Percentiles rank a stretch among this genome's conserved stretches.
Evolutionary conservation across 306 rosid species (phyloP).

Genomic region (Vigna hirtella): DNA sequence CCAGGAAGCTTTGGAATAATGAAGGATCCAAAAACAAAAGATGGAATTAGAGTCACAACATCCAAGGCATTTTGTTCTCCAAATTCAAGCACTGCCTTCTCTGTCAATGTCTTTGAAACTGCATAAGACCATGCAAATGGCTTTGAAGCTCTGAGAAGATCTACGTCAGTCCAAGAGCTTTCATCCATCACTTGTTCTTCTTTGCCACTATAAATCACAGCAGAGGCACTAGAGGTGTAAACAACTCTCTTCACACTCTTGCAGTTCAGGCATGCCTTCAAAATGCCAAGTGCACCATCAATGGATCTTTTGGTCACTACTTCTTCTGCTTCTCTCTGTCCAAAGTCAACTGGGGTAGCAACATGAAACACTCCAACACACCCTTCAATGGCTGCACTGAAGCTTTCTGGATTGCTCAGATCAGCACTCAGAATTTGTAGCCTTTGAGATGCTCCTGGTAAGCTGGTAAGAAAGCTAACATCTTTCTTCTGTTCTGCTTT

Average conservation of each 20-base stretch:
- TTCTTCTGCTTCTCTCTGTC: constrained; percentile 53
- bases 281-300: constrained; percentile 63
- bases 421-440: constrained; percentile 61
- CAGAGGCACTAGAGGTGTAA: constrained; percentile 58
- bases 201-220: not conserved
- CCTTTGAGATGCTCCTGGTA: constrained; percentile 60
- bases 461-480: constrained; percentile 54
- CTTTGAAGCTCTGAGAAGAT: constrained; percentile 25
- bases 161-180: constrained; percentile 1
- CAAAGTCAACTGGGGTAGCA: constrained; percentile 49
- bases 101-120: constrained; percentile 32
- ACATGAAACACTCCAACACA: constrained; percentile 67
- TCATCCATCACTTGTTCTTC: constrained; percentile 10
- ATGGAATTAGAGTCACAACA: constrained; percentile 31
- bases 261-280: constrained; percentile 54
- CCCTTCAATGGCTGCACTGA: constrained; percentile 57
- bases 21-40: constrained; percentile 38
- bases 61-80: constrained; percentile 37
- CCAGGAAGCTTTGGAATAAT: constrained; percentile 30
- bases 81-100: constrained; percentile 40
- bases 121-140: not conserved
- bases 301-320: constrained; percentile 52
- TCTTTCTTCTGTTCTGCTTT: constrained; percentile 49
- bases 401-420: constrained; percentile 60
- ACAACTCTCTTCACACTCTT: constrained; percentile 63